Conservation (phyloP, 2,329 filamentous ascomycete species). For the Arthrobotrys iridis region DNA sequence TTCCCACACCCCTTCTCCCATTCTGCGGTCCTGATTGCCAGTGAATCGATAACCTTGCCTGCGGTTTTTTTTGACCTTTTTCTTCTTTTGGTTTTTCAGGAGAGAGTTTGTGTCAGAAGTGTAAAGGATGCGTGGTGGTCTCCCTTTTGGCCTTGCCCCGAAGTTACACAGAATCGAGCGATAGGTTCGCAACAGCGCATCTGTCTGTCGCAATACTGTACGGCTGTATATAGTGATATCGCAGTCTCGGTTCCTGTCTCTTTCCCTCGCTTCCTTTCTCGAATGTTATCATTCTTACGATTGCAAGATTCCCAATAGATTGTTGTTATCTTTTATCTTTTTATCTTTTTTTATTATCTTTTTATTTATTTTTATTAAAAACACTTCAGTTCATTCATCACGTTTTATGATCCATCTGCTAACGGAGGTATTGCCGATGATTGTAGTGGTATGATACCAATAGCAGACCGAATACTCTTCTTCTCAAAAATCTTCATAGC, state of each 20-base stretch:
- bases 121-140: not conserved
- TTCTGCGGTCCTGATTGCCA: not conserved
- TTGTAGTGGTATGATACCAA: too few species aligned
- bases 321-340: too few species aligned
- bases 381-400: too few species aligned
- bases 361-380: too few species aligned
- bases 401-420: too few species aligned
- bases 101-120: slow-evolving; percentile 8
- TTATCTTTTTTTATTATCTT: not conserved
- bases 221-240: too few species aligned
- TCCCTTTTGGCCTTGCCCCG: not conserved
- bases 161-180: slow-evolving; percentile 43
- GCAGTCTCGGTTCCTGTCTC: not conserved
- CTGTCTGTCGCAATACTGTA: slow-evolving; percentile 27
- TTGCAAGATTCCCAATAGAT: not conserved
- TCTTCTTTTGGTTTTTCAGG: not conserved
- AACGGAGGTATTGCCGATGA: not conserved
- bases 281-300: not conserved
- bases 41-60: not conserved
- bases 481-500: not conserved
- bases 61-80: slow-evolving; percentile 5
- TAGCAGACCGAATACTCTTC: too few species aligned
- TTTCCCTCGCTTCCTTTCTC: not conserved
- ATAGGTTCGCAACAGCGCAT: slow-evolving; percentile 35
- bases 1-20: not conserved